A percentile compares a stretch with the other conserved stretches of the same genome.
These are phyloP conservation scores for Drosera spatulata DNA, from an alignment of 179 eudicot species.

Conservation along the genomic window DNA sequence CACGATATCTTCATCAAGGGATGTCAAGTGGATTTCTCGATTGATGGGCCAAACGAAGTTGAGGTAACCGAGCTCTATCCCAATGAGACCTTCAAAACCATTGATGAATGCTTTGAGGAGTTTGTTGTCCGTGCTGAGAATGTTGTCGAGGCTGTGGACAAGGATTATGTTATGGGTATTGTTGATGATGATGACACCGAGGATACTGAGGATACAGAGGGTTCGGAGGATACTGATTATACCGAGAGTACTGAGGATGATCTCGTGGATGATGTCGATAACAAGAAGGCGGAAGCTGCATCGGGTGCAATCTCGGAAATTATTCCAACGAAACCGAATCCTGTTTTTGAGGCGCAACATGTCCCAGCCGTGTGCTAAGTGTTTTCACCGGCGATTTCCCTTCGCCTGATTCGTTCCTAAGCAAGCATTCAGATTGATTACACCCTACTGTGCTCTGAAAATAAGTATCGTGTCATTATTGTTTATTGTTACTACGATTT, in stretches of 20 bases:
- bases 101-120: constrained; percentile 36
- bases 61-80: constrained; percentile 36
- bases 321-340: background rate
- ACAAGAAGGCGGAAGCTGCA: background rate
- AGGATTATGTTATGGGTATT: too few relatives aligned
- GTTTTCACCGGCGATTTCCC: background rate
- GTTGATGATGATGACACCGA: too few relatives aligned
- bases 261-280: background rate
- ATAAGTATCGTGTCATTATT: too few relatives aligned
- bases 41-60: constrained; percentile 28
- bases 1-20: constrained; percentile 56
- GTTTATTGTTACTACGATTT: too few relatives aligned
- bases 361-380: constrained; percentile 7
- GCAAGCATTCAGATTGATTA: too few relatives aligned
- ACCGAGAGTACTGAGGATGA: too few relatives aligned
- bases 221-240: too few relatives aligned
- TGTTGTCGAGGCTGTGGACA: too few relatives aligned
- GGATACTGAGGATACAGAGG: too few relatives aligned
- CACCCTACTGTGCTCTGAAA: too few relatives aligned
- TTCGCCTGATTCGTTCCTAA: too few relatives aligned
- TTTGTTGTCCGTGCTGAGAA: constrained; percentile 5
- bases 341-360: background rate
- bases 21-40: constrained; percentile 29
- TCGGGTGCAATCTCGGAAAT: background rate
- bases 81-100: constrained; percentile 20